Base-by-base conservation (phyloP, 768 basidiomycete genomes). In the Lactarius hatsudake region DNA sequence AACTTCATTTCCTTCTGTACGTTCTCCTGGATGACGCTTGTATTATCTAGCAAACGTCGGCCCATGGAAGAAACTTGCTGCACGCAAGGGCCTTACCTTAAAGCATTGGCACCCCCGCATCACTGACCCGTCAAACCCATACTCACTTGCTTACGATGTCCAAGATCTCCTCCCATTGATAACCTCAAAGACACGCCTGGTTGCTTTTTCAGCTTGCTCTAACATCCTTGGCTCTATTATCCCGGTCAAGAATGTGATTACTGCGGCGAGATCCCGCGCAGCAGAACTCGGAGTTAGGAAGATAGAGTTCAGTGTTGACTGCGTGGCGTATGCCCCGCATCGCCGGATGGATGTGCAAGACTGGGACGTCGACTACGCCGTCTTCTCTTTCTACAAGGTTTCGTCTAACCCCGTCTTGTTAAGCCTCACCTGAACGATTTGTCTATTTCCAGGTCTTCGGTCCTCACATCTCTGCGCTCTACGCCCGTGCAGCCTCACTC, bases 311-410 rank as follows among this genome's bases (percentile, higher is more conserved):
- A 84, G 82, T 0, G 81, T 92, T 3, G 91, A 93, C 71, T 91
- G 90, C 68, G 91, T 93, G 2, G 90, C 90, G 3, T 91, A 88
- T 70, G 88, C 89, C 5, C 90, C 90, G 0, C 90, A 93, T 72
- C 80, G 89, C 17, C 76, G 78, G 63, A 85, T 93, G 36, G 86
- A 93, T 70, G 90, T 91, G 18, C 83, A 81, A 65, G 85, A 82
- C 58, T 93, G 90, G 91, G 90, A 91, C 62, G 80, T 91, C 42
- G 89, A 94, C 69, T 91, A 85, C 72, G 83, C 82, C 58, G 84
- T 85, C 60, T 87, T 91, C 74, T 85, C 89, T 0, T 82, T 87
- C 71, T 93, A 92, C 80, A 93, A 92, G 84, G 91, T 88, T 12
- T 54, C 15, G 40, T 6, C 20, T n/a, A 58, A 26, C 34, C 13